Evolutionary conservation across 306 rosid genomes (phyloP).

Genomic region (Ormosia emarginata): DNA sequence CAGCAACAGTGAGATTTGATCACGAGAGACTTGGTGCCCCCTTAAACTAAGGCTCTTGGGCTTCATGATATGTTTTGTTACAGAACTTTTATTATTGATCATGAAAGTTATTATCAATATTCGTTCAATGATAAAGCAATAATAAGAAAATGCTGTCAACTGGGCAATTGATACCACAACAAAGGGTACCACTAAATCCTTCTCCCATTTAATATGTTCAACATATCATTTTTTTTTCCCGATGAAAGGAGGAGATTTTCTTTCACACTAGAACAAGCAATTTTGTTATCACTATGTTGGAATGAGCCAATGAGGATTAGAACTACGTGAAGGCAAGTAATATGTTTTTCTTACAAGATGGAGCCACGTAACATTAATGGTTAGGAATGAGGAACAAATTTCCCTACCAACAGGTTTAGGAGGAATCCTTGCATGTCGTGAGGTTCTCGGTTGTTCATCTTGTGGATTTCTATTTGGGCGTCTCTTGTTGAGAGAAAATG

Average conservation of each 20-base stretch:
- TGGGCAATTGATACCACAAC: background rate
- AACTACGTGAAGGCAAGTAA: background rate
- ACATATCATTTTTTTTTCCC: too few species aligned
- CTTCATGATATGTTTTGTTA: too few species aligned
- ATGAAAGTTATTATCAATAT: background rate
- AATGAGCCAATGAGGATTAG: background rate
- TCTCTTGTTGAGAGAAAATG: background rate
- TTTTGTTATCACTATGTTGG: background rate
- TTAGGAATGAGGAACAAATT: background rate
- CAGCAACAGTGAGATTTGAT: too few species aligned
- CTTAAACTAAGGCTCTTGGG: too few species aligned
- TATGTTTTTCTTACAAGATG: background rate
- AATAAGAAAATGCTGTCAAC: background rate
- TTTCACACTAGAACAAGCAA: too few species aligned
- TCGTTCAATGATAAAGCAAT: background rate
- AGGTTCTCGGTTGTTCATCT: background rate
- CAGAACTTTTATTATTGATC: too few species aligned
- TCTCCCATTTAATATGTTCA: background rate
- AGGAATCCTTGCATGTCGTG: background rate
- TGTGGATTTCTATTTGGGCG: background rate
- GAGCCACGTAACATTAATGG: background rate
- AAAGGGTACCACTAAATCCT: background rate
- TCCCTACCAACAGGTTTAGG: conserved; percentile 6
- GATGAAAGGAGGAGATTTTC: too few species aligned
- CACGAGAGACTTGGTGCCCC: too few species aligned